A percentile compares a stretch with the other conserved stretches of the same genome.
Conservation (phyloP, 1,284 basidiomycete genomes). For the Microbotryum intermedium region DNA sequence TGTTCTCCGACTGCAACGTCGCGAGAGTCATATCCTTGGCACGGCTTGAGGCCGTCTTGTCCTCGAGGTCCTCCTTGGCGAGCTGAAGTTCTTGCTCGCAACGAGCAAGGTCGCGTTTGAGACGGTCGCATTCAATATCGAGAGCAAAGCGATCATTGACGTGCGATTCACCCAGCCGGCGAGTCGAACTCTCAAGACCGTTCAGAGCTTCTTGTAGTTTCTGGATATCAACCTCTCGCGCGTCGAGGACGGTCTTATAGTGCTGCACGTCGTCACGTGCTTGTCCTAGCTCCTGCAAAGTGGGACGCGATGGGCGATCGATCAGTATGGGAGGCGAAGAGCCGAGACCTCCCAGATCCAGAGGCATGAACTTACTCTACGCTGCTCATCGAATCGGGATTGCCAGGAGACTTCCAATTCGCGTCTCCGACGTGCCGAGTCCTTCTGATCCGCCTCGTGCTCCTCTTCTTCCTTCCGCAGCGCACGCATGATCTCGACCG, state of each 20-base stretch:
- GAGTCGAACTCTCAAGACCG: slow-evolving; percentile 45
- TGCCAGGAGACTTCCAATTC: slow-evolving; percentile 42
- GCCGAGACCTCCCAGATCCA: not conserved
- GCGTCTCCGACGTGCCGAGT: slow-evolving; percentile 40
- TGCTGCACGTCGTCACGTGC: slow-evolving; percentile 40
- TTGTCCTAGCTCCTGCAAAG: slow-evolving; percentile 34
- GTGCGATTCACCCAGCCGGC: slow-evolving; percentile 67
- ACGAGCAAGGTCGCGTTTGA: slow-evolving; percentile 73
- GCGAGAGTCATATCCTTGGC: slow-evolving; percentile 64
- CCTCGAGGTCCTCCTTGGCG: slow-evolving; percentile 61
- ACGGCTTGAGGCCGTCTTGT: slow-evolving; percentile 54
- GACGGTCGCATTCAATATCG: slow-evolving; percentile 79
- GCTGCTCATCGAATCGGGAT: slow-evolving; percentile 41
- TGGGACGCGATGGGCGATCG: no score
- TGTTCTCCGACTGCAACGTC: slow-evolving; percentile 64
- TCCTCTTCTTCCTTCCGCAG: slow-evolving; percentile 48
- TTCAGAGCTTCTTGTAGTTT: slow-evolving; percentile 66
- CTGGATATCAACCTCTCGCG: slow-evolving; percentile 63
- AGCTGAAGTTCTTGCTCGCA: slow-evolving; percentile 71
- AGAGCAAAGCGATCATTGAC: slow-evolving; percentile 76
- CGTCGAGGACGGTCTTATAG: slow-evolving; percentile 50
- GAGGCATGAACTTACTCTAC: slow-evolving; percentile 30
- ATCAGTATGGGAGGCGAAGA: no score
- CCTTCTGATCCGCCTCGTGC: slow-evolving; percentile 35
- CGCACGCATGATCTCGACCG: slow-evolving; percentile 60